Conservation (phyloP, 164 flowering plant genomes). For the Kingdonia uniflora region DNA sequence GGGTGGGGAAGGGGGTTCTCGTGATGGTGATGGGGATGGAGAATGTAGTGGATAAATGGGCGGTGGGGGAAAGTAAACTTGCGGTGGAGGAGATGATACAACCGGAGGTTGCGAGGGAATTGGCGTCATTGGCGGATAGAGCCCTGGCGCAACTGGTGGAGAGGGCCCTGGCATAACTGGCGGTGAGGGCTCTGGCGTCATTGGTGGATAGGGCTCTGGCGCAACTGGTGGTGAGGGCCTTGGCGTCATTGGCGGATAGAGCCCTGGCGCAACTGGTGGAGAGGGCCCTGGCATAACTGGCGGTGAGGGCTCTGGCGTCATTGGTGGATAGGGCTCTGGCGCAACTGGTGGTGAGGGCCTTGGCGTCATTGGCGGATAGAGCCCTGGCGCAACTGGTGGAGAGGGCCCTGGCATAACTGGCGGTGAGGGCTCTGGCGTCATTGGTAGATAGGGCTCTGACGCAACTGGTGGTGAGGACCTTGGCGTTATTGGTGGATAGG, state of each 20-base stretch:
- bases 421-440: slow-evolving; percentile 3
- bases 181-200: slow-evolving; percentile 3
- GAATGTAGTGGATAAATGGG: slow-evolving; percentile 12
- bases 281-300: not conserved
- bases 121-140: not conserved
- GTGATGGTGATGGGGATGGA: slow-evolving; percentile 19
- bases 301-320: slow-evolving; percentile 6
- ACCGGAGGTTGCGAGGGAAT: not conserved
- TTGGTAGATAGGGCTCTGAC: not conserved
- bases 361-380: slow-evolving; percentile 23
- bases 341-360: slow-evolving; percentile 15
- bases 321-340: slow-evolving; percentile 14
- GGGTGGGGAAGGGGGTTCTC: not conserved
- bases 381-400: slow-evolving; percentile 15
- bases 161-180: slow-evolving; percentile 4
- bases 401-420: slow-evolving; percentile 12
- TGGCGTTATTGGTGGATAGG: slow-evolving; percentile 1
- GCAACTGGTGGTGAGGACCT: not conserved
- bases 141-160: not conserved
- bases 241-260: not conserved
- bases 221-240: slow-evolving; percentile 1
- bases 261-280: not conserved
- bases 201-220: slow-evolving; percentile 4
- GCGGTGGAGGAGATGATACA: slow-evolving; percentile 11
- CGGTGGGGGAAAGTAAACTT: slow-evolving; percentile 4